These are phyloP conservation scores for Exidia glandulosa DNA, from an alignment of 768 basidiomycete species.

Conservation along the genomic window DNA sequence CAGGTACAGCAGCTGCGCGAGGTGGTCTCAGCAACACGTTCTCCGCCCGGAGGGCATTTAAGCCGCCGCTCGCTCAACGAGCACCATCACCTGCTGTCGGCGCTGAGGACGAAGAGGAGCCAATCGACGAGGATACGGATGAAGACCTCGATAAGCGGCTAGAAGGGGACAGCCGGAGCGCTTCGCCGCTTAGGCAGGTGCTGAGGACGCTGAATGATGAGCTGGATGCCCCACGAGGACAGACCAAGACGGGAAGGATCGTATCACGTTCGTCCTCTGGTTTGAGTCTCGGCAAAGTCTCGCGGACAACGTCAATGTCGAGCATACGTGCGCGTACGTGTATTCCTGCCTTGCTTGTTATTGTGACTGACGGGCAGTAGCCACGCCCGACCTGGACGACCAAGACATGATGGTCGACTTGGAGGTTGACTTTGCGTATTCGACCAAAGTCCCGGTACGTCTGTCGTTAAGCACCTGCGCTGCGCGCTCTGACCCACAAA, in stretches of 20 bases:
- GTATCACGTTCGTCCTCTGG: neutral
- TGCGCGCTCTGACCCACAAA: neutral
- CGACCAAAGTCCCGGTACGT: conserved; percentile 20
- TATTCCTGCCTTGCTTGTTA: neutral
- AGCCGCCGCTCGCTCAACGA: conserved; percentile 19
- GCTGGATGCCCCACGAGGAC: neutral
- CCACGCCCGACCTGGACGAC: neutral
- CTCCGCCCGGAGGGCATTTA: conserved; percentile 25
- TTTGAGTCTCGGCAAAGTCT: neutral
- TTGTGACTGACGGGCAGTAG: neutral
- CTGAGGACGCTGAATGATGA: neutral
- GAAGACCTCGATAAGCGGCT: too few relatives aligned
- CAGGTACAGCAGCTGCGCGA: neutral
- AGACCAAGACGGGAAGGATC: neutral
- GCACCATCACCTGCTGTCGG: neutral
- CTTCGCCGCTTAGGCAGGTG: neutral
- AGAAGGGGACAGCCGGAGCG: too few relatives aligned
- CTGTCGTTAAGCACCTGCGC: neutral
- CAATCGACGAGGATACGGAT: too few relatives aligned
- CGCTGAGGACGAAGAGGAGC: neutral
- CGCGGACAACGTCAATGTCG: neutral
- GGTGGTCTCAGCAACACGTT: neutral
- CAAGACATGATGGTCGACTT: conserved; percentile 8
- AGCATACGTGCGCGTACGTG: neutral
- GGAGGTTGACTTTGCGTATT: conserved; percentile 18